phyloP scores from a whole-genome alignment of 352 stramenopile species.

The Sclerospora graminicola region DNA sequence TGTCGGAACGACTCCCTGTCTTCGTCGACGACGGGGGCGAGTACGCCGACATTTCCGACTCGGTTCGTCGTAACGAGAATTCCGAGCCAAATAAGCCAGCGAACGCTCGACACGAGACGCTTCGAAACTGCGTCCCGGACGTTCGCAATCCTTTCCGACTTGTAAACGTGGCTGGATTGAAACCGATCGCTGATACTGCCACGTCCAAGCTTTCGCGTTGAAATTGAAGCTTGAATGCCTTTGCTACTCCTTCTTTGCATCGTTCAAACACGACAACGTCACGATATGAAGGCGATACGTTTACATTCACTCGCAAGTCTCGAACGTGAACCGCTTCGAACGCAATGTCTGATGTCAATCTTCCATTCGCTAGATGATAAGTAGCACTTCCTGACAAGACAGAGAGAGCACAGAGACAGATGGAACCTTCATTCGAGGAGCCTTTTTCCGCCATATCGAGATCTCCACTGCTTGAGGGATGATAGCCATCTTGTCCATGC shows the following conservation, averaged over 20 bases:
- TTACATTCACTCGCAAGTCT: conserved; percentile 47
- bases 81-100: conserved; percentile 26
- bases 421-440: conserved; percentile 61
- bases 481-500: conserved; percentile 63
- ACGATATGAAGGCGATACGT: conserved; percentile 51
- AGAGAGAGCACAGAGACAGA: conserved; percentile 49
- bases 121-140: conserved; percentile 25
- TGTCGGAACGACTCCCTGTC: conserved; percentile 6
- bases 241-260: conserved; percentile 24
- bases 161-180: conserved; percentile 33
- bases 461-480: conserved; percentile 64
- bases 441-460: conserved; percentile 59
- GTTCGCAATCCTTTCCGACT: conserved; percentile 13
- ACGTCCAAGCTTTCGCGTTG: conserved; percentile 31
- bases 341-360: conserved; percentile 36
- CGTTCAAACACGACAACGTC: conserved; percentile 67
- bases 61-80: conserved; percentile 20
- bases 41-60: conserved; percentile 25
- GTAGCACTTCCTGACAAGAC: conserved; percentile 31
- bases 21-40: conserved; percentile 20
- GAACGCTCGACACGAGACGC: conserved; percentile 30
- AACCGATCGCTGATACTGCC: conserved; percentile 28
- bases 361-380: conserved; percentile 43
- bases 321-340: conserved; percentile 53
- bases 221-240: conserved; percentile 59